These are phyloP conservation scores for Pleurotus salmoneostramineus DNA, from an alignment of 768 basidiomycete species.

Conservation along the genomic window DNA sequence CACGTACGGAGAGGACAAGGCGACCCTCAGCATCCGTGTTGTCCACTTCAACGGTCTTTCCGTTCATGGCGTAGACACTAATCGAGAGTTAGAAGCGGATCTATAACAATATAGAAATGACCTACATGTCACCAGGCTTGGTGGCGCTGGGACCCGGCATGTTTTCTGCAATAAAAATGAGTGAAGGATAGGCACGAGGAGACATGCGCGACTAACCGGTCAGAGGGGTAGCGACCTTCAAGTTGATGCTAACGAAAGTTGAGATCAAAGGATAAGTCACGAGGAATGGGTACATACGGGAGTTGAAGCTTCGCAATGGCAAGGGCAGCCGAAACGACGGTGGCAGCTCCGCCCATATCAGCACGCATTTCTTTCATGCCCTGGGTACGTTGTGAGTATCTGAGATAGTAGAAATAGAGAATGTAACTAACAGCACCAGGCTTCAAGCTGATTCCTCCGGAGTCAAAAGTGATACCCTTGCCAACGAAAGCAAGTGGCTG, in stretches of 20 bases:
- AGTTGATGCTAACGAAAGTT: conserved; percentile 52
- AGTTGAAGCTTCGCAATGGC: conserved; percentile 79
- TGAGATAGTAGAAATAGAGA: not conserved
- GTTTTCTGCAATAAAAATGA: conserved; percentile 51
- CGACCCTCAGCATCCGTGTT: conserved; percentile 87
- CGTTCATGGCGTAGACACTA: conserved; percentile 84
- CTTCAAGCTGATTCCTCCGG: conserved; percentile 86
- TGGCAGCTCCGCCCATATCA: conserved; percentile 89
- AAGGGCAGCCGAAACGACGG: conserved; percentile 66
- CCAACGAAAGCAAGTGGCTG: conserved; percentile 76
- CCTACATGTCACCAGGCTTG: conserved; percentile 84
- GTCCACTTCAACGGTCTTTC: conserved; percentile 82
- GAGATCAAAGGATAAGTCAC: not conserved
- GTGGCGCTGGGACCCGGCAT: conserved; percentile 72
- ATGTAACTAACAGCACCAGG: conserved; percentile 50
- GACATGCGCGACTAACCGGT: conserved; percentile 21
- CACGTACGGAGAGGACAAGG: conserved; percentile 60
- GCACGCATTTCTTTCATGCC: conserved; percentile 84
- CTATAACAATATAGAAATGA: not conserved
- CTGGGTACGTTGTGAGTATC: conserved; percentile 25
- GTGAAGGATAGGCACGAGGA: no score
- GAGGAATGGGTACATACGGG: conserved; percentile 48
- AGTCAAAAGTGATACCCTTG: conserved; percentile 89
- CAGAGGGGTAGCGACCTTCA: conserved; percentile 69
- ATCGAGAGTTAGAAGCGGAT: no score